These are phyloP conservation scores for Candida alai DNA, from an alignment of 805 yeast genomes.

Conservation along the genomic window DNA sequence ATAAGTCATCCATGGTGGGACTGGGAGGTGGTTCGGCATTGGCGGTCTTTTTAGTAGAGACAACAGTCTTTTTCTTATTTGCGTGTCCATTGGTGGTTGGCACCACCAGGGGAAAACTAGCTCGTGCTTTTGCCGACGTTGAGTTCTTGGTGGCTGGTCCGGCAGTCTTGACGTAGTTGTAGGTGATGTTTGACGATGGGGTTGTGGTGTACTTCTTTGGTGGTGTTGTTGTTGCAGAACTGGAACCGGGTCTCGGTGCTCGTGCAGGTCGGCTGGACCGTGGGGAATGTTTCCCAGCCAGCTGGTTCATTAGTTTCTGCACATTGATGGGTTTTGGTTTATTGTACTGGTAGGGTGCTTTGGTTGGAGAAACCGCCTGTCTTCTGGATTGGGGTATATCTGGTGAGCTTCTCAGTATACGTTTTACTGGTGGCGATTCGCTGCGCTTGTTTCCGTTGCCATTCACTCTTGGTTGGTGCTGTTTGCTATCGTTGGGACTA, in stretches of 20 bases:
- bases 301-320: slow-evolving; percentile 26
- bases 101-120: neutral
- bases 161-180: slow-evolving; percentile 23
- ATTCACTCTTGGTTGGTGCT: neutral
- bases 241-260: too few species aligned
- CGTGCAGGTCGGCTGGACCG: neutral
- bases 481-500: slow-evolving; percentile 8
- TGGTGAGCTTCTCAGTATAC: slow-evolving; percentile 21
- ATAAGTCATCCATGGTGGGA: slow-evolving; percentile 26
- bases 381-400: slow-evolving; percentile 14
- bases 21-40: slow-evolving; percentile 11
- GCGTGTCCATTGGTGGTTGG: neutral
- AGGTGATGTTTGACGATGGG: slow-evolving; percentile 25
- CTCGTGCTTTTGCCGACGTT: neutral
- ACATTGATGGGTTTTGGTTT: slow-evolving; percentile 40
- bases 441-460: neutral
- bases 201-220: slow-evolving; percentile 8
- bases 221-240: slow-evolving; percentile 3
- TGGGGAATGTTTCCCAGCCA: slow-evolving; percentile 3
- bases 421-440: slow-evolving; percentile 4
- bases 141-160: neutral
- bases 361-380: slow-evolving; percentile 1
- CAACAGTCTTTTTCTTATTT: slow-evolving; percentile 1
- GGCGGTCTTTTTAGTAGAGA: too few species aligned
- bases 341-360: slow-evolving; percentile 25